Percentiles rank a stretch among this genome's conserved stretches.
Evolutionary conservation across 2,329 filamentous ascomycete genomes (phyloP).

Genomic region (Colletotrichum caudatum): DNA sequence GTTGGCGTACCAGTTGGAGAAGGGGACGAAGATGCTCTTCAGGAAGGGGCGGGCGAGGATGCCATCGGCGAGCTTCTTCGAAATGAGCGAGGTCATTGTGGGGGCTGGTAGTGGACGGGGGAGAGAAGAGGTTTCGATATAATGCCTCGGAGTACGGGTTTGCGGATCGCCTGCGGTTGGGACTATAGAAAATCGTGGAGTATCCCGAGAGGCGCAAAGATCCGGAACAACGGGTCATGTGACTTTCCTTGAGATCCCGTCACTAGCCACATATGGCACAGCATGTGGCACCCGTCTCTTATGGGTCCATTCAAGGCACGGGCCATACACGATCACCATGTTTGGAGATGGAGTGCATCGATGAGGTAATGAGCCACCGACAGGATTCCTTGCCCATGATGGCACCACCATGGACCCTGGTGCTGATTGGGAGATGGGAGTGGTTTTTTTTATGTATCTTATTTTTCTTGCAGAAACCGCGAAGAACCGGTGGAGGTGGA

Average conservation of each 20-base stretch:
- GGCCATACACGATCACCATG: slow-evolving; percentile 5
- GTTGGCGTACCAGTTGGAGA: slow-evolving; percentile 90
- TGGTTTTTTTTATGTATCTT: no score
- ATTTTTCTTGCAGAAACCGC: slow-evolving; percentile 31
- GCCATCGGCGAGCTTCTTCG: slow-evolving; percentile 42
- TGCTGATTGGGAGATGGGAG: slow-evolving; percentile 7
- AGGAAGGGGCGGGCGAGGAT: slow-evolving; percentile 89
- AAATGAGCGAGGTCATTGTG: slow-evolving; percentile 72
- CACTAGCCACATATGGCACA: slow-evolving; percentile 18
- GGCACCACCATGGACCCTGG: slow-evolving; percentile 28
- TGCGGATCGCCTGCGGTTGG: slow-evolving; percentile 38
- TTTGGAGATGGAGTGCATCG: background rate
- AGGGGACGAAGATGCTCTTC: slow-evolving; percentile 79
- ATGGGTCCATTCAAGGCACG: slow-evolving; percentile 1
- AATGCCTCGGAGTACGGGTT: slow-evolving; percentile 41
- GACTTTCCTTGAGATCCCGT: slow-evolving; percentile 30
- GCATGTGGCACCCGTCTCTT: no score
- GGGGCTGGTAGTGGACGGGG: slow-evolving; percentile 45
- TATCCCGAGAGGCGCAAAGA: slow-evolving; percentile 40
- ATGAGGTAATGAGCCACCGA: slow-evolving; percentile 37
- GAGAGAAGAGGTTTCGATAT: slow-evolving; percentile 39
- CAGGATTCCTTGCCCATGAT: slow-evolving; percentile 22
- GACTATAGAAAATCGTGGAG: slow-evolving; percentile 41
- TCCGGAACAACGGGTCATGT: slow-evolving; percentile 39
- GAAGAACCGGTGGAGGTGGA: slow-evolving; percentile 38